Evolutionary conservation across 2,329 filamentous ascomycete genomes (phyloP).

Genomic region (Fusarium subtropicale): DNA sequence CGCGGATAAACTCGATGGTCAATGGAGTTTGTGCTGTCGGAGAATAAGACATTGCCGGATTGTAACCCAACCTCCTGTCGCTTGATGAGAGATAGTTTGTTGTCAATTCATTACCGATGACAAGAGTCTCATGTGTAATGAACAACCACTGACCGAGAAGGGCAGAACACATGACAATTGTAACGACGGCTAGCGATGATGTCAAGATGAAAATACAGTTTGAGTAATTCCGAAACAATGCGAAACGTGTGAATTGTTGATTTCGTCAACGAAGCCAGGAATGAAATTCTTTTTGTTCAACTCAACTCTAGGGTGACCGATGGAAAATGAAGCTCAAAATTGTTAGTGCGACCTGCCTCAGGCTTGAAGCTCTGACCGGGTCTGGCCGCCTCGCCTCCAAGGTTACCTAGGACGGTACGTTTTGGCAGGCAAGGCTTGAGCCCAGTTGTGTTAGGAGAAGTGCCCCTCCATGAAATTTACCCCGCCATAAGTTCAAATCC

Average conservation of each 20-base stretch:
- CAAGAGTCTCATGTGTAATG: not conserved
- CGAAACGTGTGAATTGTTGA: not conserved
- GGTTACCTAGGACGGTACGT: not conserved
- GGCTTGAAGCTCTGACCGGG: constrained; percentile 17
- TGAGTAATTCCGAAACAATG: not conserved
- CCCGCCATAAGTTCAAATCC: constrained; percentile 49
- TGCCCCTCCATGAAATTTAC: constrained; percentile 52
- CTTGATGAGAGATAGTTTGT: not conserved
- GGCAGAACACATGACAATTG: not conserved
- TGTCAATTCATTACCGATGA: not conserved
- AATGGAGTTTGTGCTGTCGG: not conserved
- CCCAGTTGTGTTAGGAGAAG: not conserved
- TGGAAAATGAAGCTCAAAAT: not conserved
- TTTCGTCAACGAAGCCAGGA: not conserved
- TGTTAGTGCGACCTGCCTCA: constrained; percentile 34
- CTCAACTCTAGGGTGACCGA: not conserved
- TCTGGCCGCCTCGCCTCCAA: constrained; percentile 9
- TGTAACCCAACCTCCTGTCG: not conserved
- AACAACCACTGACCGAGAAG: not conserved
- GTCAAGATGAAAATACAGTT: too few species aligned
- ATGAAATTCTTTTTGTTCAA: not conserved
- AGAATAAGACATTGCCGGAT: not conserved
- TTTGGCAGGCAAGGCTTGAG: constrained; percentile 13
- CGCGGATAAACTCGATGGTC: not conserved
- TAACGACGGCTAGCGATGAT: not conserved